Evolutionary conservation across 768 basidiomycete species (phyloP), one percentile per base, ranked within the genome.

Genomic region (Lactarius quietus): DNA sequence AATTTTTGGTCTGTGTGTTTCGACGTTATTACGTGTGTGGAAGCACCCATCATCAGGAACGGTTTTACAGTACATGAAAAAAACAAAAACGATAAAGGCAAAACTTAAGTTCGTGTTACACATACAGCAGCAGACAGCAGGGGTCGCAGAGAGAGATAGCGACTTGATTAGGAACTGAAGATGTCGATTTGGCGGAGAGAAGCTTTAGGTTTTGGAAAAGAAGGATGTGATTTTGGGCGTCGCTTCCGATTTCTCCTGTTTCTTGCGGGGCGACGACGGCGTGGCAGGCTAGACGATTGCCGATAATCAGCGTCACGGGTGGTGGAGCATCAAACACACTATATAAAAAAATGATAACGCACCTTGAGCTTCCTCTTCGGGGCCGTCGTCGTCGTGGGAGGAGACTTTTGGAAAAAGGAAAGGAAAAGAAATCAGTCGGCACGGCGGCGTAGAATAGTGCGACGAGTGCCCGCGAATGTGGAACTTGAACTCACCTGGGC

Each of bases 201-300:
- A 10, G 12, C 6, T 31, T n/a, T 41, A 45, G 3, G 55, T 26
- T 48, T 64, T 68, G 43, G 67, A n/a, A 36, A 69, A 69, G 57
- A 69, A 69, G n/a, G 69, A 64, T 7, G 69, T 69, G 54, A 69
- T 69, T 67, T 69, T 68, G 60, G 38, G 51, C 3, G 62, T 53
- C 58, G 66, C 1, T 61, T 45, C 56, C 18, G 39, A 38, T 43
- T 56, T 64, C 7, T 45, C 66, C 36, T 57, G 58, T 52, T 69
- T 66, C 59, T 58, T 68, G 64, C 64, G 67, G 1, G 59, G 64
- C 12, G 59, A 17, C 4, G 28, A 12, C 33, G 28, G 54, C 43
- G 59, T 65, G 35, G 56, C 15, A 8, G 33, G 43, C 26, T 33
- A 20, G 33, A 31, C 10, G 6, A 3, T 8, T 28, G 9, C 38